A percentile compares a stretch with the other conserved stretches of the same genome.
phyloP scores from a whole-genome alignment of 768 basidiomycete genomes.

The Thelephora aurantiotincta region DNA sequence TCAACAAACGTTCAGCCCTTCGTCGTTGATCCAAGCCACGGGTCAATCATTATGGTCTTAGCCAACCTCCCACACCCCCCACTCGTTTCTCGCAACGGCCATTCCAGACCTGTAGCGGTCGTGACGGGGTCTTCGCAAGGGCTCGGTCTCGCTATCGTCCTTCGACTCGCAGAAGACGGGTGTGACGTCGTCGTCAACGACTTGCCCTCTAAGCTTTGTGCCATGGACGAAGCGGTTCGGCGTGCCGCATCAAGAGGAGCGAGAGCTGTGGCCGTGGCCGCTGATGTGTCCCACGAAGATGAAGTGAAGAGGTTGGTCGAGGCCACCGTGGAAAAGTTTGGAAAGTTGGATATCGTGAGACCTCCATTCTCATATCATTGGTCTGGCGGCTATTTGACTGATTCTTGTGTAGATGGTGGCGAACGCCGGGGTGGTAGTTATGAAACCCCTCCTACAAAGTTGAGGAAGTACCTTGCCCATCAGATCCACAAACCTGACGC shows the following conservation, averaged over 20 bases:
- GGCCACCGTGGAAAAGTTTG: constrained; percentile 16
- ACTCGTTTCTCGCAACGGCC: too few species aligned
- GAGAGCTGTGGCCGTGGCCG: constrained; percentile 14
- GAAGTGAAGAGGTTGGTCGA: constrained; percentile 28
- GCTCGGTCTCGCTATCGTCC: constrained; percentile 15
- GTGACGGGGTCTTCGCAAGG: constrained; percentile 17
- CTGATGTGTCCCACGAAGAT: constrained; percentile 27
- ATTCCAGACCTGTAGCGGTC: constrained; percentile 10
- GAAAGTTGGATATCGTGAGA: constrained; percentile 33
- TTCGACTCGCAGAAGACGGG: constrained; percentile 15
- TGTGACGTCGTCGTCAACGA: constrained; percentile 11
- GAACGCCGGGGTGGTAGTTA: constrained; percentile 12
- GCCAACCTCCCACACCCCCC: too few species aligned
- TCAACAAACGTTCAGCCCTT: too few species aligned
- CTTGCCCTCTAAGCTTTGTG: constrained; percentile 5
- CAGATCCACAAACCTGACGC: background rate
- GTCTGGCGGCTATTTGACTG: background rate
- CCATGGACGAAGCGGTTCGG: constrained; percentile 7
- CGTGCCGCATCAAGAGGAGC: constrained; percentile 12
- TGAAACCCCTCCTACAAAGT: constrained; percentile 6
- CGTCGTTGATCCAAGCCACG: too few species aligned
- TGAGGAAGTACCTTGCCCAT: background rate
- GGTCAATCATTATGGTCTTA: too few species aligned
- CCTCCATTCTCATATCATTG: background rate
- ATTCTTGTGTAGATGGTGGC: constrained; percentile 12